phyloP scores from a whole-genome alignment of 768 basidiomycete genomes.

The Sutorius australiensis region DNA sequence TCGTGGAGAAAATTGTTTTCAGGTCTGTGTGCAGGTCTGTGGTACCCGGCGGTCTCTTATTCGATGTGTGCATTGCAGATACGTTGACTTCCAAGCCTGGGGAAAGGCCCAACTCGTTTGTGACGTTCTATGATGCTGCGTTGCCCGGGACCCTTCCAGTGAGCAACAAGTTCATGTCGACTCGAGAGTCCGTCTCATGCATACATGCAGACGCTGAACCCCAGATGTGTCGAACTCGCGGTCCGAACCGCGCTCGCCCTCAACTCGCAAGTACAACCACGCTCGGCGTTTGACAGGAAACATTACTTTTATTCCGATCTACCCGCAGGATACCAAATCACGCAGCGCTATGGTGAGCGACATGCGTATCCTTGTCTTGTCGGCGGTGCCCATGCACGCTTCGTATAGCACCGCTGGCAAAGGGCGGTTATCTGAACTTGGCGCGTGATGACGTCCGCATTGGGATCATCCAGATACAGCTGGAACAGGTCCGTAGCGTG shows the following conservation, averaged over 20 bases:
- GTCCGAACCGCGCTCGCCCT: conserved; percentile 80
- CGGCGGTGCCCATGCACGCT: background rate
- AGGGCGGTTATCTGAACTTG: conserved; percentile 54
- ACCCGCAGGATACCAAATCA: conserved; percentile 95
- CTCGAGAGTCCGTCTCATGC: background rate
- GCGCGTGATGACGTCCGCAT: conserved; percentile 43
- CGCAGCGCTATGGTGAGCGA: conserved; percentile 80
- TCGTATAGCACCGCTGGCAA: conserved; percentile 70
- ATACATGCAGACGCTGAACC: conserved; percentile 41
- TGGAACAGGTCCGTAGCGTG: conserved; percentile 72
- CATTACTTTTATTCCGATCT: conserved; percentile 98
- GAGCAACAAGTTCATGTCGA: conserved; percentile 24
- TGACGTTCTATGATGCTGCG: conserved; percentile 80
- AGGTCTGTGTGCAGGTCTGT: conserved; percentile 32
- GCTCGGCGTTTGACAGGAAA: conserved; percentile 91
- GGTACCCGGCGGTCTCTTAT: background rate
- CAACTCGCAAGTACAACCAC: conserved; percentile 53
- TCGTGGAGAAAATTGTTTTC: conserved; percentile 89
- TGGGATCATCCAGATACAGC: conserved; percentile 90
- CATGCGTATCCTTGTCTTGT: background rate
- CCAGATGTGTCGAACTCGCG: conserved; percentile 72
- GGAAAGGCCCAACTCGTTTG: conserved; percentile 65
- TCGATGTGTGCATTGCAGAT: conserved; percentile 25
- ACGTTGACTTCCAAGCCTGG: conserved; percentile 41
- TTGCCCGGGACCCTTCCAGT: conserved; percentile 94